A percentile compares a stretch with the other conserved stretches of the same genome.
These are phyloP conservation scores for Candida multigemmis DNA, from an alignment of 805 yeast genomes.

Conservation along the genomic window DNA sequence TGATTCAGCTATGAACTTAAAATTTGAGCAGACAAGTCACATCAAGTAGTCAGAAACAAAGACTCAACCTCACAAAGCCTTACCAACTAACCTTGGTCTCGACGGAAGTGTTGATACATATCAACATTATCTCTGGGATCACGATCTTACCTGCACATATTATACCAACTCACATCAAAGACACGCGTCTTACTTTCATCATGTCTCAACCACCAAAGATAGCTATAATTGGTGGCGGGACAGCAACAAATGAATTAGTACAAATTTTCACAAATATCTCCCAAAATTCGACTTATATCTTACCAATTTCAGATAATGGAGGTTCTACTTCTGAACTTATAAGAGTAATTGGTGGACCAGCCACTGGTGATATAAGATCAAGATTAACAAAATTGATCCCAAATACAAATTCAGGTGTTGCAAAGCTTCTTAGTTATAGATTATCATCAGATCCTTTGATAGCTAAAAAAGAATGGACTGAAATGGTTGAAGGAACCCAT, in stretches of 20 bases:
- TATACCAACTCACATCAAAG: too few species aligned
- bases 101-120: too few species aligned
- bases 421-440: conserved; percentile 35
- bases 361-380: conserved; percentile 87
- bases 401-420: conserved; percentile 27
- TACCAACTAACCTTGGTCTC: too few species aligned
- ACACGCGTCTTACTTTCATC: too few species aligned
- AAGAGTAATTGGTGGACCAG: conserved; percentile 87
- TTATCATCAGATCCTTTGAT: conserved; percentile 34
- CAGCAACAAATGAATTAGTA: conserved; percentile 78
- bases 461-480: conserved; percentile 70
- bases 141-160: too few species aligned
- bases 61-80: too few species aligned
- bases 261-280: conserved; percentile 42
- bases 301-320: conserved; percentile 89
- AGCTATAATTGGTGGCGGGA: conserved; percentile 64
- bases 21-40: too few species aligned
- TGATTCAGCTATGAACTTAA: too few species aligned
- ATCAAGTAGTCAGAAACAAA: too few species aligned
- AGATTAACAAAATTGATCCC: conserved; percentile 70
- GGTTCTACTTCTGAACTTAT: conserved; percentile 89
- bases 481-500: conserved; percentile 74
- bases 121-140: too few species aligned
- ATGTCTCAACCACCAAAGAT: conserved; percentile 10
- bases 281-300: conserved; percentile 46